phyloP scores from a whole-genome alignment of 805 yeast species.

The Cyberlindnera misumaiensis region DNA sequence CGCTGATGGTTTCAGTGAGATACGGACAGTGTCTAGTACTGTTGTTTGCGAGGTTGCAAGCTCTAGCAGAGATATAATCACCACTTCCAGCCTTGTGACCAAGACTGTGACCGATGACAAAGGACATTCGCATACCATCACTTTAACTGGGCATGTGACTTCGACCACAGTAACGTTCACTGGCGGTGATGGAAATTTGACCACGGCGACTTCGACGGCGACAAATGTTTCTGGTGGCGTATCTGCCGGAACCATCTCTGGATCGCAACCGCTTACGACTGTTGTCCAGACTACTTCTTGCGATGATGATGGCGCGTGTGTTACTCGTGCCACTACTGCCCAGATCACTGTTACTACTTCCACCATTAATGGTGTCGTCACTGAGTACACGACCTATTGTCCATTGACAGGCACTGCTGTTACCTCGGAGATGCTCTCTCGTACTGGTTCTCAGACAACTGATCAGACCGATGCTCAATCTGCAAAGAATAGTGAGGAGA shows the following conservation, averaged over 20 bases:
- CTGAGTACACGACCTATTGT: no score
- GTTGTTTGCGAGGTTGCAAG: slow-evolving; percentile 7
- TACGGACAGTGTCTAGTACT: slow-evolving; percentile 6
- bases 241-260: no score
- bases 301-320: neutral
- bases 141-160: slow-evolving; percentile 1
- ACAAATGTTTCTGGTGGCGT: neutral
- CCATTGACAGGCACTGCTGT: no score
- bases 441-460: no score
- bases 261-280: no score
- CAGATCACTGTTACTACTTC: neutral
- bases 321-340: neutral
- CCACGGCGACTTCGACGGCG: neutral
- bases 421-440: no score
- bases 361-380: neutral
- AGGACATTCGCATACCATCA: slow-evolving; percentile 6
- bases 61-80: neutral
- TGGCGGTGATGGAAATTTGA: neutral
- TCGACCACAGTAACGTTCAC: slow-evolving; percentile 1
- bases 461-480: no score
- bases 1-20: slow-evolving; percentile 2
- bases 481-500: no score
- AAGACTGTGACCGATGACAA: slow-evolving; percentile 9
- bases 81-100: slow-evolving; percentile 4
- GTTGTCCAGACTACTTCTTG: neutral